Evolutionary conservation across 805 yeast species (phyloP).

Genomic region (Candida palmyrensis): DNA sequence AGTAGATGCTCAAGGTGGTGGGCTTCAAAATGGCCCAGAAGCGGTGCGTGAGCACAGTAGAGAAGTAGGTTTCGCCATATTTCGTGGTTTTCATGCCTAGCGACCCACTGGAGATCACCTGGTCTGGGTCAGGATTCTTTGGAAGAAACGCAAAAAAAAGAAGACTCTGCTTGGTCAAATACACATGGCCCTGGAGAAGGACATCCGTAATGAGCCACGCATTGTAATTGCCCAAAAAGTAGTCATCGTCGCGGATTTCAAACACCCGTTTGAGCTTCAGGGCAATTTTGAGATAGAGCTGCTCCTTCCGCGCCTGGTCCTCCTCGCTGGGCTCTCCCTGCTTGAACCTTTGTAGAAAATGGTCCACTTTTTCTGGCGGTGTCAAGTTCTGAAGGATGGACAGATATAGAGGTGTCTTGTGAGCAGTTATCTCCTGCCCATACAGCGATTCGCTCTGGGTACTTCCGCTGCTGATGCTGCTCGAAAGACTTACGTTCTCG

Average conservation of each 20-base stretch:
- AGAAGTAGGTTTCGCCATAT: conserved; percentile 32
- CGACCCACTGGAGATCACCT: conserved; percentile 29
- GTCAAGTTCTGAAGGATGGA: conserved; percentile 7
- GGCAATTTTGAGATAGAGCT: conserved; percentile 25
- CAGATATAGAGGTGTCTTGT: not conserved
- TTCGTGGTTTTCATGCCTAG: conserved; percentile 34
- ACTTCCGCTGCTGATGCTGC: not conserved
- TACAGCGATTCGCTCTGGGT: not conserved
- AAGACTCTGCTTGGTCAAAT: conserved; percentile 59
- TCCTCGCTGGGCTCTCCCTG: conserved; percentile 6
- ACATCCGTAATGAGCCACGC: conserved; percentile 84
- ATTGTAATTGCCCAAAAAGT: conserved; percentile 55
- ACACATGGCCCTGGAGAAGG: conserved; percentile 78
- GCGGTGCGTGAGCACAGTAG: conserved; percentile 38
- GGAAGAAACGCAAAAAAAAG: conserved; percentile 81
- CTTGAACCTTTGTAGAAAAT: conserved; percentile 8
- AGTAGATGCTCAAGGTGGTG: conserved; percentile 62
- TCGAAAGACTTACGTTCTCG: not conserved
- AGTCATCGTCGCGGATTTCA: conserved; percentile 49
- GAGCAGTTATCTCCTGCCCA: too few species aligned
- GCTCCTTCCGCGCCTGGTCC: conserved; percentile 7
- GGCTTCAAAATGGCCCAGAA: conserved; percentile 80
- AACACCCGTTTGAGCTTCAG: conserved; percentile 30
- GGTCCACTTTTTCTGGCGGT: conserved; percentile 7
- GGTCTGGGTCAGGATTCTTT: conserved; percentile 26